A percentile compares a stretch with the other conserved stretches of the same genome.
These are phyloP conservation scores for Beauveria rudraprayagi DNA, from an alignment of 2,329 filamentous ascomycete species.

Conservation along the genomic window DNA sequence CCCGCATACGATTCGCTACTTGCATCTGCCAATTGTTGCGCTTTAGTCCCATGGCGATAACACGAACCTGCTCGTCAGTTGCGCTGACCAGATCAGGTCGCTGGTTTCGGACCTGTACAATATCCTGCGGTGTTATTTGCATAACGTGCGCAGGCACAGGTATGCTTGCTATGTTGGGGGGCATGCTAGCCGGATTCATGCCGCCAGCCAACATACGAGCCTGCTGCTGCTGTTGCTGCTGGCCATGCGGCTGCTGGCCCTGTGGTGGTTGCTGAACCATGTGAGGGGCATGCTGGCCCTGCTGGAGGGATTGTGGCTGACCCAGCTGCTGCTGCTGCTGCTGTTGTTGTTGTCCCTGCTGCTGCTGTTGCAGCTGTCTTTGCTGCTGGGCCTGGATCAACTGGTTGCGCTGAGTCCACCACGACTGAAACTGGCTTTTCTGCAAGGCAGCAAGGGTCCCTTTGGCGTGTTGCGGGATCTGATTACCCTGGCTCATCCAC, in stretches of 20 bases:
- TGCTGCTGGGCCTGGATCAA: constrained; percentile 20
- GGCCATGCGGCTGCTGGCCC: constrained; percentile 15
- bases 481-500: constrained; percentile 30
- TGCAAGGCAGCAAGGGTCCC: constrained; percentile 28
- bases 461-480: constrained; percentile 23
- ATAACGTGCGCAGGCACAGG: constrained; percentile 24
- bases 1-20: constrained; percentile 20
- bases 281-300: constrained; percentile 10
- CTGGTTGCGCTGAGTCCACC: background rate
- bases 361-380: constrained; percentile 16
- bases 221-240: constrained; percentile 16
- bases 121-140: constrained; percentile 27
- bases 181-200: constrained; percentile 15
- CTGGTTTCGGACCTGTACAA: constrained; percentile 23
- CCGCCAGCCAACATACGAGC: constrained; percentile 13
- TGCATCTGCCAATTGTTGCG: constrained; percentile 22
- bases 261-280: constrained; percentile 14
- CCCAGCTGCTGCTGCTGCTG: constrained; percentile 14
- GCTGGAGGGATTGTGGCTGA: constrained; percentile 16
- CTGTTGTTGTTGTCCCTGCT: constrained; percentile 15
- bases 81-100: constrained; percentile 20
- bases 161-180: constrained; percentile 19
- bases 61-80: constrained; percentile 27
- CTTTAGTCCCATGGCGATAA: constrained; percentile 27
- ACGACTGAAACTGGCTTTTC: constrained; percentile 29